Evolutionary conservation across 495 filamentous ascomycete species (phyloP).

Genomic region (Neurospora sp.): DNA sequence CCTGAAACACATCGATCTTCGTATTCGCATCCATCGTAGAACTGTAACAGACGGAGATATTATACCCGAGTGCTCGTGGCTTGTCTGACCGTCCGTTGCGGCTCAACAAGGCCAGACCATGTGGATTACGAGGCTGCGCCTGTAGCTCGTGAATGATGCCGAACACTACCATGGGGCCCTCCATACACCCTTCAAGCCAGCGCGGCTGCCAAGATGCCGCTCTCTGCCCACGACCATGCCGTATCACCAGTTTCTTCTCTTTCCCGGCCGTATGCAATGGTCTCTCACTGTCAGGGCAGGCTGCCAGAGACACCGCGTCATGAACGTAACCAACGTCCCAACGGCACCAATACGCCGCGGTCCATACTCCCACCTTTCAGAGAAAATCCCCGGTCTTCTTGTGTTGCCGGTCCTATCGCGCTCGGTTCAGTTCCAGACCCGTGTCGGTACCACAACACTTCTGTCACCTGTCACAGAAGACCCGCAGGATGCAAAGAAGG

Average conservation of each 20-base stretch:
- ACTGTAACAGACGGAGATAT: neutral
- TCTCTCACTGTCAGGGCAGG: neutral
- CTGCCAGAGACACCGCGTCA: neutral
- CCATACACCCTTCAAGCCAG: neutral
- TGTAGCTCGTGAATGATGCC: neutral
- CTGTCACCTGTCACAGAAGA: neutral
- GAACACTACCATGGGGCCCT: neutral
- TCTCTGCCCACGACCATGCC: neutral
- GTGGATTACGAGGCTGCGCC: neutral
- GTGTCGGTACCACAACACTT: neutral
- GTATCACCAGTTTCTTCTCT: neutral
- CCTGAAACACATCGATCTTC: slow-evolving; percentile 52
- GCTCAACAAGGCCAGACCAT: neutral
- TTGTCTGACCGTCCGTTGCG: slow-evolving; percentile 1
- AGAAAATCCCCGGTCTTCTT: neutral
- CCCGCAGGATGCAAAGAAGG: neutral
- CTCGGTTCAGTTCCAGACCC: neutral
- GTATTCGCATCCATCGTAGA: slow-evolving; percentile 5
- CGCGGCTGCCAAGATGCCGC: neutral
- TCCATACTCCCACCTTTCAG: neutral
- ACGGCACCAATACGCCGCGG: neutral
- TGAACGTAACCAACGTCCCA: neutral
- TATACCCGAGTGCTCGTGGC: slow-evolving; percentile 8
- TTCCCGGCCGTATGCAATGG: neutral
- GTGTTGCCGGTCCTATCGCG: neutral